These are phyloP conservation scores for Tephrocybe sp. DNA, from an alignment of 768 basidiomycete species.

Conservation along the genomic window DNA sequence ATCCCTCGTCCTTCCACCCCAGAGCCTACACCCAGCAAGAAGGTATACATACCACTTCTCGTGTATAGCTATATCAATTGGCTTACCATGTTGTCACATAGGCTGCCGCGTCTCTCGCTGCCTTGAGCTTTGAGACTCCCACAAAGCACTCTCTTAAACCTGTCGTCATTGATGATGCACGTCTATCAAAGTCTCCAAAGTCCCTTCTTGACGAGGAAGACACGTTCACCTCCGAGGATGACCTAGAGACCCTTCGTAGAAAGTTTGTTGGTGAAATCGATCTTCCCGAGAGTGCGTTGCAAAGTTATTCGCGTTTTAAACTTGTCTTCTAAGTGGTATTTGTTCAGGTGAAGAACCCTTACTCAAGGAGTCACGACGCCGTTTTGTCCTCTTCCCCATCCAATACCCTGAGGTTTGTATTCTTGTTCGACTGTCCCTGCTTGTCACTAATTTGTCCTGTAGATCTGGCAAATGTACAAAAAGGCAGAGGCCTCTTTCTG, in stretches of 20 bases:
- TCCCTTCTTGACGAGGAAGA: constrained; percentile 13
- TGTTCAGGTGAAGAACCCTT: constrained; percentile 71
- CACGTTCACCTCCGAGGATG: background rate
- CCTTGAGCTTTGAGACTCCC: constrained; percentile 33
- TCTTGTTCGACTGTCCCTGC: background rate
- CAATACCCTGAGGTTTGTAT: constrained; percentile 76
- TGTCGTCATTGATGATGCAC: constrained; percentile 14
- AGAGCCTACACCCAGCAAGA: constrained; percentile 49
- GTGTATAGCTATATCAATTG: constrained; percentile 7
- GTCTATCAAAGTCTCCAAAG: constrained; percentile 13
- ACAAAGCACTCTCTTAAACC: constrained; percentile 5
- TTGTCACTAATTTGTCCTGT: background rate
- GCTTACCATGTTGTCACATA: constrained; percentile 15
- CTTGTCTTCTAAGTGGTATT: background rate
- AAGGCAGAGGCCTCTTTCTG: constrained; percentile 92
- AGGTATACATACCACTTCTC: constrained; percentile 29
- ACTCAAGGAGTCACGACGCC: constrained; percentile 67
- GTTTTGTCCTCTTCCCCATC: constrained; percentile 93
- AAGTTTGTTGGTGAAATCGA: constrained; percentile 71
- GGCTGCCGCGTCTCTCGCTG: constrained; percentile 45
- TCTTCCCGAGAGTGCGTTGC: constrained; percentile 49
- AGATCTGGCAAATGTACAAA: constrained; percentile 98
- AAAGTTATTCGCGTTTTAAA: background rate
- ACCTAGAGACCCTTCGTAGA: constrained; percentile 24
- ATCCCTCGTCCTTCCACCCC: constrained; percentile 26